Evolutionary conservation across 805 yeast species (phyloP).

Genomic region (Lipomyces sp.): DNA sequence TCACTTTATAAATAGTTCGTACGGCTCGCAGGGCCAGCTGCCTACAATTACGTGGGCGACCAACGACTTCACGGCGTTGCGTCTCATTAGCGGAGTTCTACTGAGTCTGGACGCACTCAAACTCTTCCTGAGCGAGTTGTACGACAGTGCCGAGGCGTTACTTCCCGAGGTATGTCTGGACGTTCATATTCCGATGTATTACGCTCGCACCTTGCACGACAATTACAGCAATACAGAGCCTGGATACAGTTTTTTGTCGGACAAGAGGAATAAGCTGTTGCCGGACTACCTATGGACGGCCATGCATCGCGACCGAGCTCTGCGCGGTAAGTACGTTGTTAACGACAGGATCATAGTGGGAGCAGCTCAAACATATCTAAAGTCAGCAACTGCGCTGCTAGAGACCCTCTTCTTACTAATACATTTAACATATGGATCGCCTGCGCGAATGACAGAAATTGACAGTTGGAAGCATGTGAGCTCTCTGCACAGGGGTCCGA

Average conservation of each 20-base stretch:
- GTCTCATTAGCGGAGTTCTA: not conserved
- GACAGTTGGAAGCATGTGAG: not conserved
- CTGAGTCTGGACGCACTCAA: not conserved
- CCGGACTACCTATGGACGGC: too few species aligned
- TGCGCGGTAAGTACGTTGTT: not conserved
- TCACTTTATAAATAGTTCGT: too few species aligned
- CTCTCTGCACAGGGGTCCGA: not conserved
- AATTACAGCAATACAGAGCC: not conserved
- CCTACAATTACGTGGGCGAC: not conserved
- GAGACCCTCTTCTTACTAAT: not conserved
- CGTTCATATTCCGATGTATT: not conserved
- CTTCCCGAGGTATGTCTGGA: not conserved
- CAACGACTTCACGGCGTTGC: not conserved
- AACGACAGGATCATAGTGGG: not conserved
- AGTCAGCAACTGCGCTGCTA: not conserved
- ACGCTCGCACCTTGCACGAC: not conserved
- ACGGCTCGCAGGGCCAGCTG: too few species aligned
- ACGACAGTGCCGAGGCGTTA: not conserved
- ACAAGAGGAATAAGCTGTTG: not conserved
- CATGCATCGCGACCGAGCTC: not conserved
- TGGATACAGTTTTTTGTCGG: not conserved
- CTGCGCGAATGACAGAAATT: not conserved
- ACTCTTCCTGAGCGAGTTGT: not conserved
- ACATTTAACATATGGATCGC: not conserved
- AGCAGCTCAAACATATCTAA: not conserved